Evolutionary conservation across 176 grass and related monocot genomes (phyloP).

Genomic region (Bothriochloa decipiens): DNA sequence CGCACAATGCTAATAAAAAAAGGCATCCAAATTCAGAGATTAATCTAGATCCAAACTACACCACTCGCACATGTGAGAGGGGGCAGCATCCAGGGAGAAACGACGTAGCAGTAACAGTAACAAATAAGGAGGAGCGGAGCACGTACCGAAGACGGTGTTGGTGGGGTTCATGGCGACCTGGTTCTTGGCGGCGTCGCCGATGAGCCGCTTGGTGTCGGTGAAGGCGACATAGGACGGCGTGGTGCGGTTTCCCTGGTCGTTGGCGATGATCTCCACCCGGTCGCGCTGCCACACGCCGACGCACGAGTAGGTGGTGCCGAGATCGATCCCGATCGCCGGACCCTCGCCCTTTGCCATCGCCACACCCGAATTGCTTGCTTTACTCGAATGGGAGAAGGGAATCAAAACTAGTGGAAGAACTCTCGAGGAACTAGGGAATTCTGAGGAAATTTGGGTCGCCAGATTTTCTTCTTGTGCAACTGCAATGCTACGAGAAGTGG

Average conservation of each 20-base stretch:
- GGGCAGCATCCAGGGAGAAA: too few species aligned
- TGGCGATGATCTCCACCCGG: constrained; percentile 90
- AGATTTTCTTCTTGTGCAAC: not conserved
- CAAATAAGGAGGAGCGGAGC: too few species aligned
- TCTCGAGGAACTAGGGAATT: not conserved
- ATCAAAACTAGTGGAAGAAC: not conserved
- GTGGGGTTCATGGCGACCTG: constrained; percentile 94
- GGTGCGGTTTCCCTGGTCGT: constrained; percentile 88
- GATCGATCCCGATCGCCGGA: constrained; percentile 72
- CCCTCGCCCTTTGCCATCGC: constrained; percentile 72
- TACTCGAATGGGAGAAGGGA: not conserved
- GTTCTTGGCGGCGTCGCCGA: constrained; percentile 89
- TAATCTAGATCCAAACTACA: too few species aligned
- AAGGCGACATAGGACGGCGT: constrained; percentile 82
- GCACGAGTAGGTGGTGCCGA: constrained; percentile 83
- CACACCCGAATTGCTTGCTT: too few species aligned
- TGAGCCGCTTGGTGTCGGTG: constrained; percentile 77
- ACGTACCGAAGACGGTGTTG: constrained; percentile 90
- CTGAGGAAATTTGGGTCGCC: not conserved
- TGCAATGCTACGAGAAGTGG: not conserved
- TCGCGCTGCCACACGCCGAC: constrained; percentile 87
- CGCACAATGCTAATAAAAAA: too few species aligned
- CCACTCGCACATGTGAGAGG: too few species aligned
- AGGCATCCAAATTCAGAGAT: too few species aligned
- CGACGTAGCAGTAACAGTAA: too few species aligned